These are phyloP conservation scores for Termitomyces sp. DNA, from an alignment of 768 basidiomycete species.

Conservation along the genomic window DNA sequence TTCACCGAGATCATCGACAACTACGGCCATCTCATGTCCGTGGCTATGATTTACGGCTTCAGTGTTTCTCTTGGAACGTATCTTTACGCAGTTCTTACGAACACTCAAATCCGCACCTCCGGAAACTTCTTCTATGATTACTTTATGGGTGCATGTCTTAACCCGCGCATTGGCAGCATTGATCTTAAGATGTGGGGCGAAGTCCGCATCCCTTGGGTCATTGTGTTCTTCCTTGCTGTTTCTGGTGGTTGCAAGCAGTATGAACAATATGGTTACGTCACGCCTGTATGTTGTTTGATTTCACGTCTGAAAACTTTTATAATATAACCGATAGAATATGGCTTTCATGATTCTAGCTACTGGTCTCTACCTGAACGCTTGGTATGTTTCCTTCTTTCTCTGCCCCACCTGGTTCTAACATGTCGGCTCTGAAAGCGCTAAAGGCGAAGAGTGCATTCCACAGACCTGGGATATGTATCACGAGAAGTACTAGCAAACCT, in stretches of 20 bases:
- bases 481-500: slow-evolving; percentile 63
- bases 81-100: slow-evolving; percentile 68
- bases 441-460: slow-evolving; percentile 92
- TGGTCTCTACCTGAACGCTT: slow-evolving; percentile 95
- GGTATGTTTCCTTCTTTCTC: slow-evolving; percentile 35
- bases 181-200: slow-evolving; percentile 99
- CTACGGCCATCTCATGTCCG: slow-evolving; percentile 94
- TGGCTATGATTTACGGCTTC: slow-evolving; percentile 91
- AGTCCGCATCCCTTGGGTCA: slow-evolving; percentile 94
- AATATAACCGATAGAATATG: slow-evolving; percentile 59
- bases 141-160: slow-evolving; percentile 94
- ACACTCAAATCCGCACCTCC: slow-evolving; percentile 88
- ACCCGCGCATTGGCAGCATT: slow-evolving; percentile 86
- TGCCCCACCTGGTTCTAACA: slow-evolving; percentile 1
- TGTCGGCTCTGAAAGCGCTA: slow-evolving; percentile 44
- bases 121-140: slow-evolving; percentile 92
- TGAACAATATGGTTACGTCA: slow-evolving; percentile 86
- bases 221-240: slow-evolving; percentile 89
- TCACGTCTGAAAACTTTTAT: not conserved
- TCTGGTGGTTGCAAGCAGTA: slow-evolving; percentile 96
- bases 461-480: slow-evolving; percentile 99
- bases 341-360: slow-evolving; percentile 95
- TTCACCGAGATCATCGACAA: slow-evolving; percentile 94
- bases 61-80: slow-evolving; percentile 78
- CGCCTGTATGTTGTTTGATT: slow-evolving; percentile 55